Percentiles rank a stretch among this genome's conserved stretches.
phyloP scores from a whole-genome alignment of 495 filamentous ascomycete genomes.

The Podospora didyma region DNA sequence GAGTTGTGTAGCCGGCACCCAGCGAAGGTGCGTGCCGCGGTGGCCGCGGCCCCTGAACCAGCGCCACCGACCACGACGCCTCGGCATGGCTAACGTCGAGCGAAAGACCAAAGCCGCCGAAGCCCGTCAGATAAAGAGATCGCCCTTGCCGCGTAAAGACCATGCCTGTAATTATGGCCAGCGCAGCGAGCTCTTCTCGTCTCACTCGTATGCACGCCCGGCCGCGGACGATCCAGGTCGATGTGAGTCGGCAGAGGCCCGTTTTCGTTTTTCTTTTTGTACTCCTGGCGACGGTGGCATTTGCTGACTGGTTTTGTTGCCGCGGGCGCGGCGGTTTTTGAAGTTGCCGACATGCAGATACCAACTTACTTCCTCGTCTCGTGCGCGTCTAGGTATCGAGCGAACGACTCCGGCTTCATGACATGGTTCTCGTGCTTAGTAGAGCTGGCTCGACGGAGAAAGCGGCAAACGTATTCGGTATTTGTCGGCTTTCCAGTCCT shows the following conservation, averaged over 20 bases:
- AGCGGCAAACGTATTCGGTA: neutral
- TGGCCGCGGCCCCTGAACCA: slow-evolving; percentile 3
- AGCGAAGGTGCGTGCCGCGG: slow-evolving; percentile 4
- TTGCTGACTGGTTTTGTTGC: neutral
- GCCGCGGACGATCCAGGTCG: neutral
- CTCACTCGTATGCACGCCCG: neutral
- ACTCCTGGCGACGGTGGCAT: neutral
- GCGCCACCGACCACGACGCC: slow-evolving; percentile 1
- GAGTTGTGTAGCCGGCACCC: slow-evolving; percentile 2
- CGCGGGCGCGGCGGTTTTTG: neutral
- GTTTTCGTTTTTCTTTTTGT: neutral
- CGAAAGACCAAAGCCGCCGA: slow-evolving; percentile 3
- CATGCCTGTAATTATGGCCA: neutral
- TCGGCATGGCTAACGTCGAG: slow-evolving; percentile 5
- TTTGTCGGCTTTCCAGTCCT: neutral
- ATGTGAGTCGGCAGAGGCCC: neutral
- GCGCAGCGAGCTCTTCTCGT: neutral
- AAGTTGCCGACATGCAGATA: neutral
- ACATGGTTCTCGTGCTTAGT: neutral
- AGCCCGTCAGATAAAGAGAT: neutral
- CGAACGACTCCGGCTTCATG: neutral
- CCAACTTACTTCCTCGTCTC: neutral
- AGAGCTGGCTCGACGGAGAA: neutral
- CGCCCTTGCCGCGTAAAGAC: neutral
- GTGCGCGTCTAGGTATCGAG: neutral